These are phyloP conservation scores for Pleomassaria siparia DNA, from an alignment of 2,329 filamentous ascomycete genomes.

Conservation along the genomic window DNA sequence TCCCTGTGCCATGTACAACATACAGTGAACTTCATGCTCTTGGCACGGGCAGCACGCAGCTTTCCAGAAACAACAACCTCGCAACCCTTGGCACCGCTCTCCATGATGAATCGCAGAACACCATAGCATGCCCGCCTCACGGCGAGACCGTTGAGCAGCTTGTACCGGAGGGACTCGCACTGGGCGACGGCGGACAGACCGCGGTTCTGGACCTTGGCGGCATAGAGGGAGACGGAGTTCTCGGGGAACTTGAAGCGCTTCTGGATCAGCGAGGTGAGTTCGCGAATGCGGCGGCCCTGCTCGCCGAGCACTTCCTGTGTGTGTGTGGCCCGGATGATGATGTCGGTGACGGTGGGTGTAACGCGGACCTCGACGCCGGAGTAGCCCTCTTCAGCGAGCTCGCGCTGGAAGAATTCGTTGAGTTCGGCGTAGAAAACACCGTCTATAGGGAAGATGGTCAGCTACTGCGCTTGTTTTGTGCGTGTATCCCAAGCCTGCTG, in stretches of 20 bases:
- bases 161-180: conserved; percentile 99
- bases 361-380: conserved; percentile 99
- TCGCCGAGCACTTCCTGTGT: conserved; percentile 99
- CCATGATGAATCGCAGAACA: conserved; percentile 99
- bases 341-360: conserved; percentile 99
- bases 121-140: conserved; percentile 99
- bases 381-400: conserved; percentile 99
- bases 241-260: conserved; percentile 99
- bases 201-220: conserved; percentile 99
- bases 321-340: conserved; percentile 99
- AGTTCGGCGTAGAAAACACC: conserved; percentile 99
- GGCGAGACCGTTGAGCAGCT: conserved; percentile 98
- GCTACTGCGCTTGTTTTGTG: conserved; percentile 17
- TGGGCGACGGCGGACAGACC: conserved; percentile 99
- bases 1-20: conserved; percentile 28
- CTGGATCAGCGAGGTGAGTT: conserved; percentile 99
- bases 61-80: conserved; percentile 99
- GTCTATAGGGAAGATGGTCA: conserved; percentile 53
- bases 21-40: conserved; percentile 99
- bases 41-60: conserved; percentile 97
- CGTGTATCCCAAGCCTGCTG: conserved; percentile 10
- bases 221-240: conserved; percentile 99
- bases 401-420: conserved; percentile 99
- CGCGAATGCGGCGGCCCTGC: conserved; percentile 99
- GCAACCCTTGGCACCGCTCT: conserved; percentile 98